Conservation (phyloP, 805 yeast species). For the Brettanomyces sp. region DNA sequence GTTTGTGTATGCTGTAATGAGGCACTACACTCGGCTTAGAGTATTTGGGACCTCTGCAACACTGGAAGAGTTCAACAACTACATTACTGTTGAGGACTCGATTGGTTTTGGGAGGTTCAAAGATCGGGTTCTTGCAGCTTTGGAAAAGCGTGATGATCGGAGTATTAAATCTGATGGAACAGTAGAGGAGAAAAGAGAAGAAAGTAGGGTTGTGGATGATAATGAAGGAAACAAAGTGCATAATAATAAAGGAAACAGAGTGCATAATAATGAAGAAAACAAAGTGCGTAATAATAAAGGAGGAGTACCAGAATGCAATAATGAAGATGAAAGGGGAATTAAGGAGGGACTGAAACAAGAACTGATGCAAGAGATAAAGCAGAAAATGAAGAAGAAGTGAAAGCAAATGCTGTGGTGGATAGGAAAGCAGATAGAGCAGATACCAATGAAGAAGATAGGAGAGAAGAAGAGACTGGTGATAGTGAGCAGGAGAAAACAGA, state of each 20-base stretch:
- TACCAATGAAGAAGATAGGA: neutral
- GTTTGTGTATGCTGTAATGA: slow-evolving; percentile 17
- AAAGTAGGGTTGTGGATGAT: too few species aligned
- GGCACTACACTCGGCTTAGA: slow-evolving; percentile 12
- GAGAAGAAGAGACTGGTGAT: too few species aligned
- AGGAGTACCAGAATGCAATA: too few species aligned
- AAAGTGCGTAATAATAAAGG: too few species aligned
- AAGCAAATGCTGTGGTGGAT: too few species aligned
- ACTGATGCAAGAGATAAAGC: too few species aligned
- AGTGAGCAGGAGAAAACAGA: too few species aligned
- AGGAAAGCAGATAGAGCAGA: neutral
- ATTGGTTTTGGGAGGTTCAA: slow-evolving; percentile 17
- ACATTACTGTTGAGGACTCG: slow-evolving; percentile 18
- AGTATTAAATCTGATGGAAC: neutral
- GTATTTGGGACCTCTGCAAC: slow-evolving; percentile 9
- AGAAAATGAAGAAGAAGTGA: too few species aligned
- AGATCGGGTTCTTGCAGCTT: slow-evolving; percentile 6
- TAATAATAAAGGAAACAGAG: too few species aligned
- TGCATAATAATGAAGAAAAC: too few species aligned
- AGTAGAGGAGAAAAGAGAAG: neutral
- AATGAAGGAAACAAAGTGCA: too few species aligned
- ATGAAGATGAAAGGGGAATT: neutral
- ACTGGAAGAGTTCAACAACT: slow-evolving; percentile 15
- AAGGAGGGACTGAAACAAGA: neutral
- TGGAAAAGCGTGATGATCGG: neutral